Conservation (phyloP, 2,329 filamentous ascomycete genomes). For the Beauveria brongniartii region DNA sequence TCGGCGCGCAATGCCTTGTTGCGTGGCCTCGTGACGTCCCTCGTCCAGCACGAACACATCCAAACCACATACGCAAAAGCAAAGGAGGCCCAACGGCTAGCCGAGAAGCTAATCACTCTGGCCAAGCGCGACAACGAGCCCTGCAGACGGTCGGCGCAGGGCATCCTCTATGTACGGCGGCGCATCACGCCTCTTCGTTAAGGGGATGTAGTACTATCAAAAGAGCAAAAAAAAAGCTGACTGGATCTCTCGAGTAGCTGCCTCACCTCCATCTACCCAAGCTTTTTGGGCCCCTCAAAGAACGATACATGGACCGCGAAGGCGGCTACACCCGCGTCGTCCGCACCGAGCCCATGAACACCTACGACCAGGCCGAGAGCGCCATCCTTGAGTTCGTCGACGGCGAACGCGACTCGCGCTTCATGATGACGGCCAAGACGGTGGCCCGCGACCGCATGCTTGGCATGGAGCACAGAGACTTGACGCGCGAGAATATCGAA, state of each 20-base stretch:
- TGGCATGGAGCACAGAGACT: conserved; percentile 52
- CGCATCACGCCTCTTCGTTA: not conserved
- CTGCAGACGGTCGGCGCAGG: conserved; percentile 63
- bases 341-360: conserved; percentile 79
- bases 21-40: conserved; percentile 90
- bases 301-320: conserved; percentile 69
- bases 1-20: conserved; percentile 86
- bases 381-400: conserved; percentile 95
- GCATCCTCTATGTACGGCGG: conserved; percentile 72
- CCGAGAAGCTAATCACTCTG: conserved; percentile 88
- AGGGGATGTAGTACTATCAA: not conserved
- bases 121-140: conserved; percentile 90
- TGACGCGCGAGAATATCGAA: conserved; percentile 69
- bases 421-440: conserved; percentile 84
- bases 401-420: conserved; percentile 86
- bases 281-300: conserved; percentile 73
- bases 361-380: conserved; percentile 74
- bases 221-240: not conserved
- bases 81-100: conserved; percentile 89
- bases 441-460: conserved; percentile 57
- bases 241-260: conserved; percentile 31
- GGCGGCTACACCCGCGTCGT: conserved; percentile 95
- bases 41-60: conserved; percentile 89
- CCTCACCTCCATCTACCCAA: conserved; percentile 68
- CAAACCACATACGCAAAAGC: conserved; percentile 93